Evolutionary conservation across 768 basidiomycete genomes (phyloP), one percentile per base, ranked within the genome.

Genomic region (Pleurotus sapidus): DNA sequence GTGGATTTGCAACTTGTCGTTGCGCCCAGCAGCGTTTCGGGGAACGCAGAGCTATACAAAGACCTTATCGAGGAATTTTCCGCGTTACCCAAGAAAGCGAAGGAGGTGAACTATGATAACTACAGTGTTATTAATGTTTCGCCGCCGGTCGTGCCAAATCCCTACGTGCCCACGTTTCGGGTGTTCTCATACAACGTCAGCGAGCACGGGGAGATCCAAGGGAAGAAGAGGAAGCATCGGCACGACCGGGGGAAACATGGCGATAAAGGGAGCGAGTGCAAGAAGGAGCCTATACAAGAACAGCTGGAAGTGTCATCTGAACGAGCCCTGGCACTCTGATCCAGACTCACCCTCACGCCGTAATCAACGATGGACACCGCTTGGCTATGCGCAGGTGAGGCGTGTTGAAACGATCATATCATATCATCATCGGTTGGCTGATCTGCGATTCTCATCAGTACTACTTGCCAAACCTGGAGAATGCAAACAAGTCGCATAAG

Each of bases 141-240:
- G 37, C 90, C 94, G 4, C 83, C 90, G 34, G 84, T 94, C 18
- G 88, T 95, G 56, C 93, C 93, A n/a, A 92, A 92, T 57, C 86
- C 86, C 15, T 97, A 90, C 72, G 70, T 90, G 48, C 92, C 95
- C 3, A 81, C 86, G 14, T 84, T 95, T 64, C 76, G 93, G 62
- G 78, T 95, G 11, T 95, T 86, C 72, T 77, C 84, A 63, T 95
- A 93, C 78, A 95, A 95, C 67, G 74, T 82, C 20, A 84, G 86
- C 1, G 82, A 73, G 45, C 46, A 8, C 51, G 60, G 38, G 40
- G 56, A 23, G 34, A 43, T 51, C 48, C 61, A 45, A 51, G 61
- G 59, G 47, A 77, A 76, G 59, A 77, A 76, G 59, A 73, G 81
- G 54, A 75, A 77, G 49, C 82, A 81, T 51, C 77, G 80, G 3